Percentiles rank a stretch among this genome's conserved stretches.
Conservation (phyloP, 2,329 filamentous ascomycete genomes). For the Colletotrichum sp. region DNA sequence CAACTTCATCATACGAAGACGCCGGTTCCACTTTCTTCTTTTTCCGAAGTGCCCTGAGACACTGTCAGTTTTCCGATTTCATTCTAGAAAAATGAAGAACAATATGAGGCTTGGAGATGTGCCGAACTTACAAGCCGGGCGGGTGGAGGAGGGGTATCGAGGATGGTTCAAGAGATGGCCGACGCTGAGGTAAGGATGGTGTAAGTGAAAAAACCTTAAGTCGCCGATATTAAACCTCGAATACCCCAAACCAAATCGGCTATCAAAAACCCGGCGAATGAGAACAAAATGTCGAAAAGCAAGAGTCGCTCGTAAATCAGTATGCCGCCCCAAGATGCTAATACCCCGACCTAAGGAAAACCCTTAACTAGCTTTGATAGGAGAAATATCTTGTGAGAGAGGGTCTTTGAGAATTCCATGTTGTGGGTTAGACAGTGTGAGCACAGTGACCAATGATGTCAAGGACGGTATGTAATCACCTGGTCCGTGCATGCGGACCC, state of each 20-base stretch:
- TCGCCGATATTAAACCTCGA: neutral
- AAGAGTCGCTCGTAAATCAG: neutral
- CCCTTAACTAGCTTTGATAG: neutral
- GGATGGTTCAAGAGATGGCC: neutral
- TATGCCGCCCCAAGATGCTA: neutral
- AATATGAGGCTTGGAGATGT: neutral
- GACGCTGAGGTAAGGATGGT: conserved; percentile 4
- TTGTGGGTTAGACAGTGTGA: neutral
- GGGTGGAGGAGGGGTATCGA: neutral
- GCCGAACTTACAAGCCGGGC: neutral
- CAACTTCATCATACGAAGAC: conserved; percentile 44
- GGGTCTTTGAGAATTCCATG: neutral
- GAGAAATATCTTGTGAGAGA: neutral
- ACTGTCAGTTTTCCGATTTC: neutral
- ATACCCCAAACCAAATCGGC: neutral
- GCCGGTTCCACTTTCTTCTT: neutral
- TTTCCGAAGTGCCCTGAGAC: neutral
- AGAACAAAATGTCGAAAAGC: neutral
- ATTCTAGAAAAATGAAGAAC: neutral
- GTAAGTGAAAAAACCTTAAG: conserved; percentile 17
- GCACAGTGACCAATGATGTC: neutral
- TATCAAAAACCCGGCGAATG: neutral
- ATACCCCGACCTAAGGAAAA: neutral
- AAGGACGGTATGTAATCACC: neutral
- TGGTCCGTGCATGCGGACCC: conserved; percentile 14